These are phyloP conservation scores for Trifolium fragiferum DNA, from an alignment of 306 rosid genomes.

Conservation along the genomic window DNA sequence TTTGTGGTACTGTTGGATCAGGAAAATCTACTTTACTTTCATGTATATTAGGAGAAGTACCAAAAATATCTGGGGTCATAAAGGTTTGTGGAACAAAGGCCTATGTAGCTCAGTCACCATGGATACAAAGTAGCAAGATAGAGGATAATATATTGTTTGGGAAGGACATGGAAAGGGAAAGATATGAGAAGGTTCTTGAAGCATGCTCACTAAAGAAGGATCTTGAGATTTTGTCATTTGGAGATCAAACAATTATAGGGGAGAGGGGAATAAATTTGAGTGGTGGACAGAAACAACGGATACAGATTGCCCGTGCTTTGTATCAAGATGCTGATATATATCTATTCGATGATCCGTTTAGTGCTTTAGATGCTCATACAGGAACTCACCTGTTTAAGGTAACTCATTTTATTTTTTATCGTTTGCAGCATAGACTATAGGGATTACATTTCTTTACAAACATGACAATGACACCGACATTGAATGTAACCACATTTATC, in stretches of 20 bases:
- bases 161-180: slow-evolving; percentile 68
- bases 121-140: slow-evolving; percentile 88
- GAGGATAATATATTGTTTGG: slow-evolving; percentile 83
- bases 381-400: slow-evolving; percentile 88
- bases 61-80: no score
- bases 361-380: slow-evolving; percentile 91
- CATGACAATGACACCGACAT: background rate
- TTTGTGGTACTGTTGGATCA: slow-evolving; percentile 42
- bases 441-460: background rate
- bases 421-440: slow-evolving; percentile 1
- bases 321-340: slow-evolving; percentile 87
- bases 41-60: no score
- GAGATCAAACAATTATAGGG: slow-evolving; percentile 88
- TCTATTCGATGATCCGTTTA: slow-evolving; percentile 90
- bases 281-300: slow-evolving; percentile 88
- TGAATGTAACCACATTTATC: no score
- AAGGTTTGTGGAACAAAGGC: no score
- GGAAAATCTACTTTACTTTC: no score
- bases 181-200: slow-evolving; percentile 74
- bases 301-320: slow-evolving; percentile 83
- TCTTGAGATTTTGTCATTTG: slow-evolving; percentile 68
- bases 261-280: slow-evolving; percentile 95
- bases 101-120: slow-evolving; percentile 69
- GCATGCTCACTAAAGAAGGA: slow-evolving; percentile 81
- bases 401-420: slow-evolving; percentile 27